phyloP scores from a whole-genome alignment of 768 basidiomycete genomes.

The Pholiota molesta region DNA sequence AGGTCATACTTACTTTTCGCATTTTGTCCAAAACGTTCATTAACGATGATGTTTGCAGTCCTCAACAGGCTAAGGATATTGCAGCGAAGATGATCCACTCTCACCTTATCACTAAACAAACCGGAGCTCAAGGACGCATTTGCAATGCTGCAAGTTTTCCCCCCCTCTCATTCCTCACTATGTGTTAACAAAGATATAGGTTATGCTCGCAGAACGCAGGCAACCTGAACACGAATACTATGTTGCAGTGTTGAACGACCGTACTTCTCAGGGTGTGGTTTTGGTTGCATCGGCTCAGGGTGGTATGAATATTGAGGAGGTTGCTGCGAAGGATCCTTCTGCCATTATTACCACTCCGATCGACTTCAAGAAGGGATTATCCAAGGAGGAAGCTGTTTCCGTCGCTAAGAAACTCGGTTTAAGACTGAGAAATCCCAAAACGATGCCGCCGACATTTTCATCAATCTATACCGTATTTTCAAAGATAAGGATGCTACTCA shows the following conservation, averaged over 20 bases:
- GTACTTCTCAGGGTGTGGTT: slow-evolving; percentile 84
- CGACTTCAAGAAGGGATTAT: slow-evolving; percentile 80
- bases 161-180: not conserved
- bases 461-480: slow-evolving; percentile 94
- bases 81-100: slow-evolving; percentile 94
- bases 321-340: slow-evolving; percentile 91
- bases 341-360: slow-evolving; percentile 97
- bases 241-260: slow-evolving; percentile 95
- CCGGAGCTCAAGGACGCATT: slow-evolving; percentile 86
- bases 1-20: slow-evolving; percentile 49
- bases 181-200: slow-evolving; percentile 43
- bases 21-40: not conserved
- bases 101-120: slow-evolving; percentile 98
- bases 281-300: slow-evolving; percentile 94
- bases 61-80: slow-evolving; percentile 84
- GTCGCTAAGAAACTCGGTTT: slow-evolving; percentile 95
- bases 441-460: slow-evolving; percentile 92
- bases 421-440: slow-evolving; percentile 67
- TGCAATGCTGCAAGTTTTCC: slow-evolving; percentile 84
- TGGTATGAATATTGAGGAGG: slow-evolving; percentile 99
- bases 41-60: slow-evolving; percentile 36
- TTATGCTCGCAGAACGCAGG: slow-evolving; percentile 97
- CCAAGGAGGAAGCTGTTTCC: slow-evolving; percentile 66
- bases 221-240: slow-evolving; percentile 97
- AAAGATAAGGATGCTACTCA: slow-evolving; percentile 99